Percentiles rank a stretch among this genome's conserved stretches.
Evolutionary conservation across 2,329 filamentous ascomycete genomes (phyloP).

Genomic region (Colletotrichum simmondsii): DNA sequence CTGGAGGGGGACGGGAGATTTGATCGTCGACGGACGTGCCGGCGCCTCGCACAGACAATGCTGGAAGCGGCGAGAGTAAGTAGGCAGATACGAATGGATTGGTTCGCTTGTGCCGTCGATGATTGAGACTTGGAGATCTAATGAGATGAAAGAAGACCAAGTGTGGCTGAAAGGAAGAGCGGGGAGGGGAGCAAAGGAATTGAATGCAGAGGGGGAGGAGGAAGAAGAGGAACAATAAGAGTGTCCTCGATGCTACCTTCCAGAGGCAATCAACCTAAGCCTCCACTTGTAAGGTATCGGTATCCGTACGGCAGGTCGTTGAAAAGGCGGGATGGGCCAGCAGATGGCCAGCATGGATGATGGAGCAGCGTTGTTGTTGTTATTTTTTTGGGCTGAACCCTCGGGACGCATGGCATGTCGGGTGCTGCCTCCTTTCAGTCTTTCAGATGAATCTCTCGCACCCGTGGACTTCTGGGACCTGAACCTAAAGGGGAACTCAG

Average conservation of each 20-base stretch:
- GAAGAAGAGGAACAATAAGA: neutral
- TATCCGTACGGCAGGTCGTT: neutral
- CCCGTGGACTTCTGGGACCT: neutral
- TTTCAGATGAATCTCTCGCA: conserved; percentile 25
- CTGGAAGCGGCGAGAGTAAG: conserved; percentile 1
- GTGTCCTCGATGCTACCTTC: neutral
- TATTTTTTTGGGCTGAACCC: conserved; percentile 15
- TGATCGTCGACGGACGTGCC: conserved; percentile 23
- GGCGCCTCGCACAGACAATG: conserved; percentile 21
- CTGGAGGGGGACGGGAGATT: conserved; percentile 8
- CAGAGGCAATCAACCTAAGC: too few relatives aligned
- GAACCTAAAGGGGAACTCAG: conserved; percentile 28
- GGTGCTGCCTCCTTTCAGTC: conserved; percentile 31
- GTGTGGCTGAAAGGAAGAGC: neutral
- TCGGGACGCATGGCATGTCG: conserved; percentile 20
- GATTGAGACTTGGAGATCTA: neutral
- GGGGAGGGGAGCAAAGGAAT: neutral
- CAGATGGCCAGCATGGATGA: neutral
- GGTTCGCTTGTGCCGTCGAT: neutral
- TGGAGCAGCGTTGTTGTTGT: conserved; percentile 4
- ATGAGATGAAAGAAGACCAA: neutral
- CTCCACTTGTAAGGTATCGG: neutral
- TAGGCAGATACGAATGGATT: neutral
- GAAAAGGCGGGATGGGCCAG: conserved; percentile 7
- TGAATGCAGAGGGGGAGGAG: neutral